Base-by-base conservation (phyloP, 192 early-diverging fungal genomes). In the Linnemannia hyalina region DNA sequence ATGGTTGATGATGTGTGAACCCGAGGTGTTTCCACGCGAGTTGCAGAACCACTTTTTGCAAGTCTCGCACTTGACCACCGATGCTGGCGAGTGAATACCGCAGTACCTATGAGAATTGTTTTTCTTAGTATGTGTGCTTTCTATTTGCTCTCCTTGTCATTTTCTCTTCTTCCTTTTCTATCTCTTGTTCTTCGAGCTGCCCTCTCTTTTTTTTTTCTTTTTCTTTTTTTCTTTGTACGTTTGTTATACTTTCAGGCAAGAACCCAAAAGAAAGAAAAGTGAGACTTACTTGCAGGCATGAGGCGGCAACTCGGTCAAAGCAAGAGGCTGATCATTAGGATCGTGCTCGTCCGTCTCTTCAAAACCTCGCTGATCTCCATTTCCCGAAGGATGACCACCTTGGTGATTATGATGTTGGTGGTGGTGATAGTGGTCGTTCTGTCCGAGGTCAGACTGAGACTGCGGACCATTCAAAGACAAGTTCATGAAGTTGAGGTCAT, bases 41-140 rank as follows among this genome's bases (percentile, higher is more conserved):
- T 99, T 99, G 88, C 98, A 99, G 85, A 99, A 99, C 98, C 98
- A 99, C 70, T 96, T 95, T 71, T 92, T 94, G 90, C 99, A 99
- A 0, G 91, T 93, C 44, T 97, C 93, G 88, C 99, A 99, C 89
- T 97, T 97, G 71, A 96, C 95, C 9, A 99, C 97, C 0, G 96
- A 93, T 41, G 92, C 90, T 26, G 96, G 92, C 71, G 93, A 93
- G 80, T 99, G 97, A 78, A 99, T 95, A 44, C 97, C 97, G 78
- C 99, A 99, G 88, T 99, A 99, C 75, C 94, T 95, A 68, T 10
- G 10, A 0, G 11, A 65, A 32, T 4, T 3, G 13, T 13, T 20
- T 20, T 52, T 52, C 16, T 52, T 22, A 52, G 18, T 52, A 20
- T 18, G 16, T 22, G 3, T 52, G 49, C 20, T 52, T 22, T 52